Conservation (phyloP, 108 stramenopile genomes). For the Cyclotella choctawhatcheeana region DNA sequence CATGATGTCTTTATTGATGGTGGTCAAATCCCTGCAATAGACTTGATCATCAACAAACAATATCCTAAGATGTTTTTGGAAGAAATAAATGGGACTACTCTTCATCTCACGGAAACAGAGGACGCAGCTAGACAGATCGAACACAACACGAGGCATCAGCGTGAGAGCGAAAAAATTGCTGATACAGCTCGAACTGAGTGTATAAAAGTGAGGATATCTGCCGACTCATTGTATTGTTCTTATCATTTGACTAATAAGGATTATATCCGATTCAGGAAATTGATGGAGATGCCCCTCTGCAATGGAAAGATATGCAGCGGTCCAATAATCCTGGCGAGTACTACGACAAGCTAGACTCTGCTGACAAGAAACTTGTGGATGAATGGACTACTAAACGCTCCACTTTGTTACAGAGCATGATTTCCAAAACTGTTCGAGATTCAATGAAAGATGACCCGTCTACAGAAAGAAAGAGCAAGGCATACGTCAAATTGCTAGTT, state of each 20-base stretch:
- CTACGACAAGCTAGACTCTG: constrained; percentile 40
- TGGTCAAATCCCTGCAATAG: constrained; percentile 69
- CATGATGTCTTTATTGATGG: constrained; percentile 65
- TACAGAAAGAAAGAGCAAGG: constrained; percentile 53
- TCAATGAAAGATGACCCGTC: constrained; percentile 57
- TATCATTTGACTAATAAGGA: not conserved
- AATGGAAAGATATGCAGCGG: constrained; percentile 63
- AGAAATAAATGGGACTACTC: constrained; percentile 17
- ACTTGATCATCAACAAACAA: constrained; percentile 64
- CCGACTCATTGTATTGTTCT: too few species aligned
- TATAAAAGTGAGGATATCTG: constrained; percentile 62
- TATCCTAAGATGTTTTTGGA: constrained; percentile 76
- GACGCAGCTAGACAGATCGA: constrained; percentile 56
- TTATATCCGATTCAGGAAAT: constrained; percentile 54
- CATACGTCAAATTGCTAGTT: constrained; percentile 66
- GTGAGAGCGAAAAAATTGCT: constrained; percentile 57
- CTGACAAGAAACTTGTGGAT: constrained; percentile 56
- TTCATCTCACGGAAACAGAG: constrained; percentile 67
- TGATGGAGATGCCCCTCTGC: constrained; percentile 67
- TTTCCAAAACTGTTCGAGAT: constrained; percentile 62
- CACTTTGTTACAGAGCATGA: constrained; percentile 50
- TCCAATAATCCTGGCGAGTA: constrained; percentile 60
- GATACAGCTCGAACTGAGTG: constrained; percentile 60
- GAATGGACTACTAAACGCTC: constrained; percentile 66
- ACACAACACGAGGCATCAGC: constrained; percentile 49